These are phyloP conservation scores for Solanum sparsipilum DNA, from an alignment of 257 asterid genomes.

Conservation along the genomic window DNA sequence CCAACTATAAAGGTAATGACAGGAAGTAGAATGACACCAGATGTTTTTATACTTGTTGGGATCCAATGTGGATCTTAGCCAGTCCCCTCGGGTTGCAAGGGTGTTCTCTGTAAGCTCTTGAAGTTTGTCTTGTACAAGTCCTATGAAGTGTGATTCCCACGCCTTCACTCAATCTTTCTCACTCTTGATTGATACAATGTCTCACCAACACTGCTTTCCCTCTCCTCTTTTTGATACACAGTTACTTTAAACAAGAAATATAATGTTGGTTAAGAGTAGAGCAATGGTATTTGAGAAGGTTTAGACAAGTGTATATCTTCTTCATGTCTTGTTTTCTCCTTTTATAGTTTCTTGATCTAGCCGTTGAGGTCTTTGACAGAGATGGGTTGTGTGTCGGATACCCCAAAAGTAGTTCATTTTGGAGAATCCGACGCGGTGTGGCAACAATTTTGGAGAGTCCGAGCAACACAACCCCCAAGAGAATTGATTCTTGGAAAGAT, in stretches of 20 bases:
- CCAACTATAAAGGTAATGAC: background rate
- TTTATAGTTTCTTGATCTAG: background rate
- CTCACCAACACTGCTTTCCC: background rate
- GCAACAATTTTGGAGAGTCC: no score
- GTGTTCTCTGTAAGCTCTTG: background rate
- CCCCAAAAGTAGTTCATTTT: no score
- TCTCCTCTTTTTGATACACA: background rate
- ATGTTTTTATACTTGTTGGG: background rate
- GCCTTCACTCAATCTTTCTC: background rate
- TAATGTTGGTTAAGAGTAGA: background rate
- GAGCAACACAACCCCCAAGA: background rate
- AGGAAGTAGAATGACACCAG: background rate
- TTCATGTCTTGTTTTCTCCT: background rate
- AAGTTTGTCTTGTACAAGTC: background rate
- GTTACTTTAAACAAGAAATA: background rate
- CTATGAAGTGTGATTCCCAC: background rate
- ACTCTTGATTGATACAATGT: background rate
- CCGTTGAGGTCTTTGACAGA: background rate
- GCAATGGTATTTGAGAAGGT: background rate
- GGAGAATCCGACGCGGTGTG: no score
- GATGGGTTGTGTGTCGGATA: background rate
- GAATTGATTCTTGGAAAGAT: background rate
- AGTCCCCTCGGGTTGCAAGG: background rate
- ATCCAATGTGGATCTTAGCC: background rate
- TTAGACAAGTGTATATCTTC: background rate